Evolutionary conservation across 169 alveolate species (phyloP).

Genomic region (Cyclospora cayetanensis): DNA sequence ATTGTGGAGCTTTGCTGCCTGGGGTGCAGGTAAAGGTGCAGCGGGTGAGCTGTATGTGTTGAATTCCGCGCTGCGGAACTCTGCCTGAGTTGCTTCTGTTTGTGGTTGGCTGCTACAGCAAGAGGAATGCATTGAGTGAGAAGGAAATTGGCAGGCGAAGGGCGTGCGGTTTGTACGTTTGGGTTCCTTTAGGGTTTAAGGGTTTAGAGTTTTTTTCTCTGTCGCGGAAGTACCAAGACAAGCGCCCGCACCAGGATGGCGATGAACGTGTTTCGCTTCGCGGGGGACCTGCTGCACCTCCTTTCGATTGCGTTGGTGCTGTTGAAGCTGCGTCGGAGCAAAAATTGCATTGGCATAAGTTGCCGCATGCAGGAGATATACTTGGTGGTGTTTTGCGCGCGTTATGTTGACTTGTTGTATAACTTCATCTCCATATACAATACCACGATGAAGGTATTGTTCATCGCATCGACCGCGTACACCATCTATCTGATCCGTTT

Average conservation of each 20-base stretch:
- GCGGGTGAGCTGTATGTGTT: too few species aligned
- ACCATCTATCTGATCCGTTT: conserved; percentile 88
- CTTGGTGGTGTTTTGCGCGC: conserved; percentile 91
- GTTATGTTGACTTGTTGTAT: conserved; percentile 89
- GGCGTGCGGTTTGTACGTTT: too few species aligned
- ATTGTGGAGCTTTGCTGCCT: too few species aligned
- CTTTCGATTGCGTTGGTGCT: conserved; percentile 92
- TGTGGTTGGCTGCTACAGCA: too few species aligned
- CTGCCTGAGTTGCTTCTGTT: too few species aligned
- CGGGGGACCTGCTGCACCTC: conserved; percentile 95
- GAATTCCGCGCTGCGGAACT: too few species aligned
- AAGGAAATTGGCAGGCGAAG: too few species aligned
- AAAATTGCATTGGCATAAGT: conserved; percentile 93
- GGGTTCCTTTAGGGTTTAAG: too few species aligned
- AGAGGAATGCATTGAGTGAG: too few species aligned
- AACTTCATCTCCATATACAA: conserved; percentile 92
- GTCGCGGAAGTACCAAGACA: neutral
- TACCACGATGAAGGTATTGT: conserved; percentile 93
- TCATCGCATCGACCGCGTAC: conserved; percentile 88
- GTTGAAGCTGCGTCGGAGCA: conserved; percentile 89
- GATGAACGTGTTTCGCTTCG: conserved; percentile 93
- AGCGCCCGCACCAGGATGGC: conserved; percentile 23
- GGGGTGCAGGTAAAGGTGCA: too few species aligned
- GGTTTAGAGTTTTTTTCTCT: too few species aligned
- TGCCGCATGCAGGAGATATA: conserved; percentile 97